Evolutionary conservation across 371 early-diverging fungal species (phyloP).

Genomic region (Apophysomyces ossiformis): DNA sequence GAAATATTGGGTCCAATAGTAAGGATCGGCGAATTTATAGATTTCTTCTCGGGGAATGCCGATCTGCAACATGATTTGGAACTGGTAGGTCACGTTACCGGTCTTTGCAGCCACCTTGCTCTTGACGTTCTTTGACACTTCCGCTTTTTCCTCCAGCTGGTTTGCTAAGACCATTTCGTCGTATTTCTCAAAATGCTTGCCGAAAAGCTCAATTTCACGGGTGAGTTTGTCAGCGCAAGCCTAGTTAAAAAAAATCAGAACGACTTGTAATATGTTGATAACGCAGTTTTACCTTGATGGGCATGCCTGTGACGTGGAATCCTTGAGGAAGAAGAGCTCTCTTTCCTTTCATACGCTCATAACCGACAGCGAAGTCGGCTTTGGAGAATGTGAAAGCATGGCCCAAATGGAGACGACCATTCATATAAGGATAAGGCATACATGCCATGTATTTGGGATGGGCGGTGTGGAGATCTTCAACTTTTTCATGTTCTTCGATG

Average conservation of each 20-base stretch:
- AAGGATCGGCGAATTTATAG: slow-evolving; percentile 94
- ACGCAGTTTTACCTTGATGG: slow-evolving; percentile 85
- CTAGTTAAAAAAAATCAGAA: slow-evolving; percentile 35
- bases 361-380: slow-evolving; percentile 96
- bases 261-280: not conserved
- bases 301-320: slow-evolving; percentile 99
- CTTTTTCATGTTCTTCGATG: slow-evolving; percentile 62
- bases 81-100: slow-evolving; percentile 88
- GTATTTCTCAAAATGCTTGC: slow-evolving; percentile 74
- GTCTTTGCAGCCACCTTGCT: slow-evolving; percentile 92
- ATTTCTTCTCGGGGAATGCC: slow-evolving; percentile 93
- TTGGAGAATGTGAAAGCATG: slow-evolving; percentile 99
- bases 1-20: slow-evolving; percentile 97
- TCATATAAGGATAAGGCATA: slow-evolving; percentile 99
- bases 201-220: slow-evolving; percentile 95
- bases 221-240: slow-evolving; percentile 98
- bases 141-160: slow-evolving; percentile 48
- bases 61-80: slow-evolving; percentile 94
- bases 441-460: slow-evolving; percentile 96
- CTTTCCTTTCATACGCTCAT: slow-evolving; percentile 95
- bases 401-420: slow-evolving; percentile 98
- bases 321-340: slow-evolving; percentile 97
- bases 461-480: slow-evolving; percentile 60
- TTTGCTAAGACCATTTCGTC: slow-evolving; percentile 57
- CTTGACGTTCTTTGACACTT: slow-evolving; percentile 72